These are phyloP conservation scores for Colletotrichum sp. DNA, from an alignment of 2,329 filamentous ascomycete genomes.

Conservation along the genomic window DNA sequence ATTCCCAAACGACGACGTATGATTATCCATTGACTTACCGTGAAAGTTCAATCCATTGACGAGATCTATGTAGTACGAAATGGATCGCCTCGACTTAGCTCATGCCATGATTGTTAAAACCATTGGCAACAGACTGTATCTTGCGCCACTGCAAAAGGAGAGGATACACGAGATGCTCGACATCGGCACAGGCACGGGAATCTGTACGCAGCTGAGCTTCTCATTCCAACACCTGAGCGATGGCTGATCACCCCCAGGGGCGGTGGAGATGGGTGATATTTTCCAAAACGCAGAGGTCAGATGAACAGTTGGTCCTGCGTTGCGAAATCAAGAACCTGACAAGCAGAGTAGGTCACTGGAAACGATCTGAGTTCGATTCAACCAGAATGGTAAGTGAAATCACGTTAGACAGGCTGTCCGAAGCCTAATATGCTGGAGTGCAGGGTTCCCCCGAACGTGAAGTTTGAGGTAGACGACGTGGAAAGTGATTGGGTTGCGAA, in stretches of 20 bases:
- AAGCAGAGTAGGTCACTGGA: neutral
- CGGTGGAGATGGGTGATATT: neutral
- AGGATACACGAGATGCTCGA: neutral
- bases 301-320: rapidly evolving
- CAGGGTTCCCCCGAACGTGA: neutral
- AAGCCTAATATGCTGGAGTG: rapidly evolving
- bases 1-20: neutral
- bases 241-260: neutral
- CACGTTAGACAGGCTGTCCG: neutral
- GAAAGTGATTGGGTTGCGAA: neutral
- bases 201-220: neutral
- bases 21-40: no score
- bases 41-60: no score
- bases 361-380: neutral
- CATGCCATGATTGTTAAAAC: neutral
- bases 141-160: neutral
- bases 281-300: neutral
- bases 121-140: neutral
- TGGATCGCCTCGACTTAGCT: neutral
- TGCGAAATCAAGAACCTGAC: neutral
- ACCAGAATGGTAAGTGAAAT: neutral
- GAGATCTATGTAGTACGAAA: neutral
- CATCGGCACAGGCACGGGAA: neutral
- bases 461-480: neutral
- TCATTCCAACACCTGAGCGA: rapidly evolving